Conservation (phyloP, 768 basidiomycete genomes). For the Mycena vulgaris region DNA sequence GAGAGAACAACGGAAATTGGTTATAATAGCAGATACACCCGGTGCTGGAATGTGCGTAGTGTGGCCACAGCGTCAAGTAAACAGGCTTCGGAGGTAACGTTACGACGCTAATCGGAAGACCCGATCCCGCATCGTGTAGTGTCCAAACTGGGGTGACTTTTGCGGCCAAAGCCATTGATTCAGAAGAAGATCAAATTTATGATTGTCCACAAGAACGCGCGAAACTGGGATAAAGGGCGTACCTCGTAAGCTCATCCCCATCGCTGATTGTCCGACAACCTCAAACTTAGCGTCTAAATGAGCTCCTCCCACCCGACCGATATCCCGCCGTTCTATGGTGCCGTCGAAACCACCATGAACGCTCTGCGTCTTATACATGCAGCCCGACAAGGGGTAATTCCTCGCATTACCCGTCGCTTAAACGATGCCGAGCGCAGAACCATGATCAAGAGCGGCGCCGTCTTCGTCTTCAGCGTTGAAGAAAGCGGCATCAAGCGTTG, state of each 20-base stretch:
- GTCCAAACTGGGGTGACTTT: constrained; percentile 47
- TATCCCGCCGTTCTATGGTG: constrained; percentile 81
- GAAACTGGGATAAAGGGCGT: constrained; percentile 61
- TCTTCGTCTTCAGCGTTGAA: constrained; percentile 92
- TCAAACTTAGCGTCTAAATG: constrained; percentile 63
- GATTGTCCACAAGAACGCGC: constrained; percentile 56
- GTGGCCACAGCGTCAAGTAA: constrained; percentile 49
- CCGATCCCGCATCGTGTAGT: constrained; percentile 54
- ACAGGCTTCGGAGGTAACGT: constrained; percentile 59
- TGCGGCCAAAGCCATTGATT: constrained; percentile 51
- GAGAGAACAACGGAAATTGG: constrained; percentile 39
- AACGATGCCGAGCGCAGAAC: constrained; percentile 83
- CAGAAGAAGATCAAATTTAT: constrained; percentile 53
- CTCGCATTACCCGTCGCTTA: constrained; percentile 86
- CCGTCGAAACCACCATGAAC: constrained; percentile 86
- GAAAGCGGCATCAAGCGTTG: constrained; percentile 92
- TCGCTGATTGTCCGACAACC: constrained; percentile 69
- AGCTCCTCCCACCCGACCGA: constrained; percentile 63
- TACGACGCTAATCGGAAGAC: constrained; percentile 55
- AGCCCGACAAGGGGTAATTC: constrained; percentile 83
- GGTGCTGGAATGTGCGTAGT: constrained; percentile 44
- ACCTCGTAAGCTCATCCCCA: constrained; percentile 59
- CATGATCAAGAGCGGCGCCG: constrained; percentile 78
- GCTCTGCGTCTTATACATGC: constrained; percentile 89
- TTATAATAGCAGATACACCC: constrained; percentile 2